Evolutionary conservation across 345 rosid species (phyloP).

Genomic region (Angophora floribunda): DNA sequence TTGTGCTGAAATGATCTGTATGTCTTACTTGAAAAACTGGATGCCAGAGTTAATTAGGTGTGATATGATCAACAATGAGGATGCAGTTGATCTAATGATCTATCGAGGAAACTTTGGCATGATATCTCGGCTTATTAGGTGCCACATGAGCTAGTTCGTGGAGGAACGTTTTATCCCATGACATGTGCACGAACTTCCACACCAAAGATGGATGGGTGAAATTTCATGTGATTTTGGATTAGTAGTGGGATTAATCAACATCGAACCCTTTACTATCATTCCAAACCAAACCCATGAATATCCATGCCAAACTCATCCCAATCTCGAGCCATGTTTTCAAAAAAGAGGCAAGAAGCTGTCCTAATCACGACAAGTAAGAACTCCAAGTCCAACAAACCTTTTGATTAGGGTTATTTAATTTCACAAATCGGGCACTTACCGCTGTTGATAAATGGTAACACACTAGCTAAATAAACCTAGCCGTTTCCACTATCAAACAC

Average conservation of each 20-base stretch:
- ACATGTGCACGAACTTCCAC: background rate
- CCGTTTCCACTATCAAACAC: background rate
- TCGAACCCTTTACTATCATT: background rate
- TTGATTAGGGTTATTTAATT: accelerated
- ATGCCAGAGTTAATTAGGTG: background rate
- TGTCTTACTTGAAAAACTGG: background rate
- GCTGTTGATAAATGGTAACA: background rate
- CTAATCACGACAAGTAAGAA: background rate
- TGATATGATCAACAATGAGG: background rate
- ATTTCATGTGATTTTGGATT: background rate
- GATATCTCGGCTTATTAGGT: background rate
- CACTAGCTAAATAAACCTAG: background rate
- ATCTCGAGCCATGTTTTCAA: background rate
- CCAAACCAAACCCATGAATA: background rate
- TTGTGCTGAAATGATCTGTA: background rate
- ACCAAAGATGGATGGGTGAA: background rate
- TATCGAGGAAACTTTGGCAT: accelerated
- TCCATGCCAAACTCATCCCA: background rate
- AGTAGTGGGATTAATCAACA: background rate
- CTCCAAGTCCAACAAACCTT: accelerated
- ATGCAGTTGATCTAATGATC: background rate
- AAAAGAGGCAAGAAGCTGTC: background rate
- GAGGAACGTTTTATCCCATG: background rate
- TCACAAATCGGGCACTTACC: accelerated
- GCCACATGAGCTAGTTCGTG: background rate